A percentile compares a stretch with the other conserved stretches of the same genome.
Conservation (phyloP, 768 basidiomycete genomes). For the Pisolithus tinctorius region DNA sequence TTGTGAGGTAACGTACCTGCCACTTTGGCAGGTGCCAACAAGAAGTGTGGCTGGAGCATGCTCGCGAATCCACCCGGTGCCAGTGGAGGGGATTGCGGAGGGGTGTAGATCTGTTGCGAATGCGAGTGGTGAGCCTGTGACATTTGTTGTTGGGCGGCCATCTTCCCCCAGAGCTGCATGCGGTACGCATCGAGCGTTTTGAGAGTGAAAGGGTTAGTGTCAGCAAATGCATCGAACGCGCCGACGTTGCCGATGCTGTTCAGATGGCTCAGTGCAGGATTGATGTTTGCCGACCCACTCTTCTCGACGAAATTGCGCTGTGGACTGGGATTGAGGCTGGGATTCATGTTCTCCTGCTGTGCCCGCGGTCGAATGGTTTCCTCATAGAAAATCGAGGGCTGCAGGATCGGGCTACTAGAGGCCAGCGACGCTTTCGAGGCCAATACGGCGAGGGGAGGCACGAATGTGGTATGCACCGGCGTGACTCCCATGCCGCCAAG, state of each 20-base stretch:
- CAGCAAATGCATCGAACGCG: conserved; percentile 73
- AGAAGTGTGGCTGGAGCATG: conserved; percentile 33
- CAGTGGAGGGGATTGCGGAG: conserved; percentile 22
- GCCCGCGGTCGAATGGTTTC: conserved; percentile 19
- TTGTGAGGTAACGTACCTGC: conserved; percentile 1
- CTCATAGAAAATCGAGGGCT: conserved; percentile 26
- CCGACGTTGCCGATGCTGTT: conserved; percentile 22
- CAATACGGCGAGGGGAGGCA: conserved; percentile 55
- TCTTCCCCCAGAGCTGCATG: conserved; percentile 90
- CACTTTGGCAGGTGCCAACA: conserved; percentile 15
- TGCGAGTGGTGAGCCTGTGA: conserved; percentile 36
- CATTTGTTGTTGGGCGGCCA: conserved; percentile 64
- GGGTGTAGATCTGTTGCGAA: conserved; percentile 6
- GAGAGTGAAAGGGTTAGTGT: conserved; percentile 79
- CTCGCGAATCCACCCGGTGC: conserved; percentile 34
- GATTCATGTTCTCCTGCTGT: conserved; percentile 21
- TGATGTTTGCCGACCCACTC: conserved; percentile 24
- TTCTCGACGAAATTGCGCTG: conserved; percentile 23
- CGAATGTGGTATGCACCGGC: conserved; percentile 76
- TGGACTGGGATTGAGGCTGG: conserved; percentile 16
- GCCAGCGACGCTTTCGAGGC: conserved; percentile 17
- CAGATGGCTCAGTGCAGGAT: conserved; percentile 24
- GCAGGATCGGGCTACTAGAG: conserved; percentile 22
- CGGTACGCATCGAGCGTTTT: conserved; percentile 81
- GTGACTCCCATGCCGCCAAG: conserved; percentile 63